These are phyloP conservation scores for Ophiostoma sp. DNA, from an alignment of 2,329 filamentous ascomycete genomes.

Conservation along the genomic window DNA sequence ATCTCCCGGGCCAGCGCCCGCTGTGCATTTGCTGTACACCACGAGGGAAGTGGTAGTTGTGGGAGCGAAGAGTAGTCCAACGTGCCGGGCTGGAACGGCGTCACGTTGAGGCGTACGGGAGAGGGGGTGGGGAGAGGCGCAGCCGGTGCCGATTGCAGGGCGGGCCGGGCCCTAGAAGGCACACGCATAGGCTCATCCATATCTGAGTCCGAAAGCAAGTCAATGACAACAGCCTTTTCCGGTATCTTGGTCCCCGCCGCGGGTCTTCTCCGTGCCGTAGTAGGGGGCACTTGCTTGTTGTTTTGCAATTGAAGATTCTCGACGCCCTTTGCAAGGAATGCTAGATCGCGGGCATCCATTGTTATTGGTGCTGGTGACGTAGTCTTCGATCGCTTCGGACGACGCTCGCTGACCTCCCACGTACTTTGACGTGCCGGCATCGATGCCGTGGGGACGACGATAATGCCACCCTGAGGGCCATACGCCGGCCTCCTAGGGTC, in stretches of 20 bases:
- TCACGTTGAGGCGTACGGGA: conserved; percentile 28
- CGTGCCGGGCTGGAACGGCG: conserved; percentile 64
- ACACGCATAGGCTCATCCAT: background rate
- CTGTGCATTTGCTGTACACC: conserved; percentile 63
- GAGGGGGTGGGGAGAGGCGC: background rate
- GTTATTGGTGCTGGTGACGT: background rate
- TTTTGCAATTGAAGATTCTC: background rate
- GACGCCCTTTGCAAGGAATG: background rate
- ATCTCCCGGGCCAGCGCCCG: conserved; percentile 66
- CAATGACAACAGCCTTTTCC: background rate
- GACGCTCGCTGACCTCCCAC: background rate
- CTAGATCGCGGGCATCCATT: background rate
- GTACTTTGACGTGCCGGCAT: background rate
- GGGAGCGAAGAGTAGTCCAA: conserved; percentile 64
- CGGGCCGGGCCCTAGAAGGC: background rate
- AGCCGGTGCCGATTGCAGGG: no score
- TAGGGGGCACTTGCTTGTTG: background rate
- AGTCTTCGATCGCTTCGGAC: background rate
- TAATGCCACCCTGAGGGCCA: background rate
- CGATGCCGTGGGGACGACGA: background rate
- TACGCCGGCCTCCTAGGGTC: background rate
- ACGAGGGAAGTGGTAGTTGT: conserved; percentile 63
- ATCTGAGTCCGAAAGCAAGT: background rate
- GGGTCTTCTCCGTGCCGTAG: background rate
- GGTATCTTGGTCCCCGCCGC: background rate